Evolutionary conservation across 495 filamentous ascomycete genomes (phyloP), one percentile per base, ranked within the genome.

Genomic region (Hypoxylon intermedium): DNA sequence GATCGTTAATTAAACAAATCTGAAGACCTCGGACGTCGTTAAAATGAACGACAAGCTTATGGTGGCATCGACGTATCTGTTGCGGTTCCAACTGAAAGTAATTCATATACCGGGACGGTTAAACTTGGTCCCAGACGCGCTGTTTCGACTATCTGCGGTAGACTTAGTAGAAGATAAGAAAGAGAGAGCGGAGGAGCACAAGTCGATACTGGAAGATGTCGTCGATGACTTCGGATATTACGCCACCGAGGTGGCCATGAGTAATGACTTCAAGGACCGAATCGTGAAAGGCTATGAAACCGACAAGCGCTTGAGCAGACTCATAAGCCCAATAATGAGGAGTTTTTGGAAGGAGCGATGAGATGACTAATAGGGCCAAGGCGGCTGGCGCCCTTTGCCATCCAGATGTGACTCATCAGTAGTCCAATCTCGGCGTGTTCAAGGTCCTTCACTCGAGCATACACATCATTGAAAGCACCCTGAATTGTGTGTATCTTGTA

Each of bases 61-160:
- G 31, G 31, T 34, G 5, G 31, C 31, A 9, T 34, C 31, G 3
- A 5, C 31, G 5, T 34, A 11, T 12, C 9, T 34, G 31, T 34
- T 11, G 2, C 47, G 40, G n/a, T 51, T 26, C 28, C 9, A 13
- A 2, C 34, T 51, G 12, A 34, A 51, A 12, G 21, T 51, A 1
- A 13, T 33, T 9, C 12, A 51, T 16, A 40, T 51, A n/a, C 47
- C 47, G 3, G 47, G 47, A 7, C 19, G 19, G 1, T 2, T 40
- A 1, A 51, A 51, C 20, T 16, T 51, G 7, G 47, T 51, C 2
- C 47, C 47, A 1, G 47, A 51, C n/a, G 47, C 47, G 1, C 6
- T 51, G 7, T 51, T 34, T 4, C 19, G 47, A 26, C n/a, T 51
- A 9, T 20, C 47, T 1, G 18, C 47, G 2, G 12, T n/a, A n/a